phyloP scores from a whole-genome alignment of 1,284 basidiomycete genomes.

The Apiotrichum sp. region DNA sequence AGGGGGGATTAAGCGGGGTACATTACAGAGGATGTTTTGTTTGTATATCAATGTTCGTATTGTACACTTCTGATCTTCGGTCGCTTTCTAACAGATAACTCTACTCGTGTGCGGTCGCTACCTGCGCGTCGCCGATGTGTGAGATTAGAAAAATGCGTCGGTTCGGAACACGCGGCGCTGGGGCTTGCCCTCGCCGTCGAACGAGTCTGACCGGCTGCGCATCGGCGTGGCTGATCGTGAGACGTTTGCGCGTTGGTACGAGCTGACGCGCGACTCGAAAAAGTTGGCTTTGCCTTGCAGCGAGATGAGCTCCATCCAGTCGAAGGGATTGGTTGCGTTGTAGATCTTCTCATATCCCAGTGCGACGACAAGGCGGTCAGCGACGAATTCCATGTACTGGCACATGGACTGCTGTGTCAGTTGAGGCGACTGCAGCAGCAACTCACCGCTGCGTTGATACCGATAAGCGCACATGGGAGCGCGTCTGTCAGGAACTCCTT shows the following conservation, averaged over 20 bases:
- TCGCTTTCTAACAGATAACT: no score
- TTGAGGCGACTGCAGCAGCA: background rate
- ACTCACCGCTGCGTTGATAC: slow-evolving; percentile 52
- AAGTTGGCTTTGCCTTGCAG: slow-evolving; percentile 56
- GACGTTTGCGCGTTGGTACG: slow-evolving; percentile 41
- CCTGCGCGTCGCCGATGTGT: no score
- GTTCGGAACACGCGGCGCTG: slow-evolving; percentile 21
- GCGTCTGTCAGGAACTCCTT: slow-evolving; percentile 69
- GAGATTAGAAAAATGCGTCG: slow-evolving; percentile 22
- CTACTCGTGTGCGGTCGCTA: no score
- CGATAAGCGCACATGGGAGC: slow-evolving; percentile 50
- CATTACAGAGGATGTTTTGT: no score
- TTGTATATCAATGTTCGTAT: no score
- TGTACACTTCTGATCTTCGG: no score
- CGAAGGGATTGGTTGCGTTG: slow-evolving; percentile 62
- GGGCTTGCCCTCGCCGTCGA: slow-evolving; percentile 8
- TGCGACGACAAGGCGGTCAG: slow-evolving; percentile 74
- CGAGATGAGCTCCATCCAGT: slow-evolving; percentile 89
- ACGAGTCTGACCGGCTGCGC: slow-evolving; percentile 5
- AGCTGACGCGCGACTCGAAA: slow-evolving; percentile 44
- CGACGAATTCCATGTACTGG: slow-evolving; percentile 93
- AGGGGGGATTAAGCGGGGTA: no score
- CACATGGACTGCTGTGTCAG: slow-evolving; percentile 58
- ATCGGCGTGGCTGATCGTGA: slow-evolving; percentile 32
- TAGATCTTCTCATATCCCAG: slow-evolving; percentile 78